These are phyloP conservation scores for Aspergillus felis DNA, from an alignment of 2,329 filamentous ascomycete genomes.

Conservation along the genomic window DNA sequence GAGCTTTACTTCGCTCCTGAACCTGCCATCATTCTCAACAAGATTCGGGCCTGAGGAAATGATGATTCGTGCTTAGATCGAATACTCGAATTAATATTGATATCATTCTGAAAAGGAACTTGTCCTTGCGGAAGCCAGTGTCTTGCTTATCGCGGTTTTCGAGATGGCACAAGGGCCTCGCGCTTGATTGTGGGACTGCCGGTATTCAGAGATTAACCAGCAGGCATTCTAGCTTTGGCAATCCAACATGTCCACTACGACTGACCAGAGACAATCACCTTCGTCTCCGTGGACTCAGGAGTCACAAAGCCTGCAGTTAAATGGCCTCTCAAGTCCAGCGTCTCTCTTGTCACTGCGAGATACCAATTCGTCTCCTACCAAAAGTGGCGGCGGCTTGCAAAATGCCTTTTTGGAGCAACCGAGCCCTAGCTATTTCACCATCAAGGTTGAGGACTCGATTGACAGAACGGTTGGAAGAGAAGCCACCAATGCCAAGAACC, in stretches of 20 bases:
- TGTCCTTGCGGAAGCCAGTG: background rate
- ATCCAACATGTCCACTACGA: conserved; percentile 26
- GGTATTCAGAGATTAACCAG: conserved; percentile 4
- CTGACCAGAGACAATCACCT: conserved; percentile 29
- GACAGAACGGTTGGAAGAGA: conserved; percentile 60
- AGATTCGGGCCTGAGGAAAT: background rate
- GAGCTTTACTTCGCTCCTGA: background rate
- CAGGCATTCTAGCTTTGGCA: background rate
- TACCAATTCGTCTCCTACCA: conserved; percentile 19
- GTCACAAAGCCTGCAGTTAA: conserved; percentile 17
- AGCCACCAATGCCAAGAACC: conserved; percentile 60
- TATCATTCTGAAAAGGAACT: background rate
- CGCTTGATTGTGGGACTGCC: conserved; percentile 6
- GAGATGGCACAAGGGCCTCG: conserved; percentile 15
- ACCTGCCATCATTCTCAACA: background rate
- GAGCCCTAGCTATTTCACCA: conserved; percentile 85
- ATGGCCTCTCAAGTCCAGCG: conserved; percentile 15
- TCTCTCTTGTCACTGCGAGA: conserved; percentile 20
- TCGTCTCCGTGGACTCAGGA: conserved; percentile 31
- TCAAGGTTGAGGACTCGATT: conserved; percentile 59
- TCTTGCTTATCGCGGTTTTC: background rate
- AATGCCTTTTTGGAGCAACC: conserved; percentile 25
- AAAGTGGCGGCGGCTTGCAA: conserved; percentile 14
- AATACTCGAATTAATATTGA: background rate
- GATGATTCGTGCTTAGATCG: background rate